Conservation (phyloP, 441 rosid genomes). For the Capsella rubella region DNA sequence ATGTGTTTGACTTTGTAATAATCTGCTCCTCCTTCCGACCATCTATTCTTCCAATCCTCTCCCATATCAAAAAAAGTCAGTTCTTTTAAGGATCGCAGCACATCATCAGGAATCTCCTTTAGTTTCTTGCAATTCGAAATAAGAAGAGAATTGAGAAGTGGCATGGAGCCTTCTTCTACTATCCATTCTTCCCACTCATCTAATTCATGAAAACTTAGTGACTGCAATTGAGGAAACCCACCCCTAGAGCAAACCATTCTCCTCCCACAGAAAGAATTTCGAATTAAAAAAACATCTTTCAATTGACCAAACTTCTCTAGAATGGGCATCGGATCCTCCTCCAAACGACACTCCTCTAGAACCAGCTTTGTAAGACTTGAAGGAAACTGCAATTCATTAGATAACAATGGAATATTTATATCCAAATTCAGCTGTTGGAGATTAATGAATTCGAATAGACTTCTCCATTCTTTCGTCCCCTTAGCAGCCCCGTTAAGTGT, state of each 20-base stretch:
- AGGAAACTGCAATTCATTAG: not conserved
- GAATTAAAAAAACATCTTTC: accelerated
- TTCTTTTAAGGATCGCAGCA: not conserved
- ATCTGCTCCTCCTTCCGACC: not conserved
- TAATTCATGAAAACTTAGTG: accelerated
- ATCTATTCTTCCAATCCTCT: not conserved
- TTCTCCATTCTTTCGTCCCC: no score
- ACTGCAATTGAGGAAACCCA: conserved; percentile 8
- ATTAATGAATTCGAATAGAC: no score
- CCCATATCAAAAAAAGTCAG: not conserved
- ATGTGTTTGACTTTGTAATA: not conserved
- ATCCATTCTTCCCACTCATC: conserved; percentile 38
- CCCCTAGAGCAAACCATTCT: conserved; percentile 19
- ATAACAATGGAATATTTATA: not conserved
- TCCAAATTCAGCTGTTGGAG: no score
- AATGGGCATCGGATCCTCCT: conserved; percentile 28
- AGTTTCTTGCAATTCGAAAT: conserved; percentile 25
- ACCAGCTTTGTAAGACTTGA: not conserved
- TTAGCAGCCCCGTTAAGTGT: no score
- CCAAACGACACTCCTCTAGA: not conserved
- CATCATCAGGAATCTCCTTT: conserved; percentile 7
- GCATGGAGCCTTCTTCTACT: conserved; percentile 38
- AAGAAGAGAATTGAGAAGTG: conserved; percentile 31
- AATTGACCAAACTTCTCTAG: conserved; percentile 14
- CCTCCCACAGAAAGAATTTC: not conserved